Base-by-base conservation (phyloP, 2,329 filamentous ascomycete species). In the Stemphylium beticola region DNA sequence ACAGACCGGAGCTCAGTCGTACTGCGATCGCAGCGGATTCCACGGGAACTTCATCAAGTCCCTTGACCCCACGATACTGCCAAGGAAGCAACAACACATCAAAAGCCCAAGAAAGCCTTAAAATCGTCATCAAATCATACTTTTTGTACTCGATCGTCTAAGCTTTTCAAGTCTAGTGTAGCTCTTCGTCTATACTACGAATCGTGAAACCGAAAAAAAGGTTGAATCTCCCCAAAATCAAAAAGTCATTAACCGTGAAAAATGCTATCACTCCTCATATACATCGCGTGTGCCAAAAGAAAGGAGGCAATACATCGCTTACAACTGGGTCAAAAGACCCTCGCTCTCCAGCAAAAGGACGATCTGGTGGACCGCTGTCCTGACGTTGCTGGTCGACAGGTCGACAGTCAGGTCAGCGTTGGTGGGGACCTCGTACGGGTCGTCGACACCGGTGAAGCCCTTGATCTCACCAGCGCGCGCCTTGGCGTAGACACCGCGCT, bases 371-470 rank as follows among this genome's bases (percentile, higher is more conserved):
- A 99, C 95, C 59, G 93, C 93, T 56, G 90, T 95, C 72, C 95
- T 85, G 42, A 98, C 93, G 64, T 87, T 90, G 78, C 91, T 92
- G 84, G 89, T 95, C 79, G 90, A 88, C 51, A 89, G 76, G 77
- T 98, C 90, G 34, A 98, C 93, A 4, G 87, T 86, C 62, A 99
- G 82, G 75, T 98, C 87, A 29, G 93, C 85, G 79, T 93, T 92
- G 64, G 79, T 70, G 9, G 95, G 95, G 18, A 78, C 74, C 87
- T 99, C 95, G 74, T 99, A 99, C 43, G 95, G 93, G 81, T 98
- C 93, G 74, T 98, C 93, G 53, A 99, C 92, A 70, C 95, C 95
- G 7, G 95, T 99, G 85, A 99, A 99, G 62, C 93, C 93, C 86
- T 93, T 95, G 79, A 99, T 96, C 81, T 96, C 90, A 54, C 95